Evolutionary conservation across 352 stramenopile genomes (phyloP).

Genomic region (Globisporangium carolinianum): DNA sequence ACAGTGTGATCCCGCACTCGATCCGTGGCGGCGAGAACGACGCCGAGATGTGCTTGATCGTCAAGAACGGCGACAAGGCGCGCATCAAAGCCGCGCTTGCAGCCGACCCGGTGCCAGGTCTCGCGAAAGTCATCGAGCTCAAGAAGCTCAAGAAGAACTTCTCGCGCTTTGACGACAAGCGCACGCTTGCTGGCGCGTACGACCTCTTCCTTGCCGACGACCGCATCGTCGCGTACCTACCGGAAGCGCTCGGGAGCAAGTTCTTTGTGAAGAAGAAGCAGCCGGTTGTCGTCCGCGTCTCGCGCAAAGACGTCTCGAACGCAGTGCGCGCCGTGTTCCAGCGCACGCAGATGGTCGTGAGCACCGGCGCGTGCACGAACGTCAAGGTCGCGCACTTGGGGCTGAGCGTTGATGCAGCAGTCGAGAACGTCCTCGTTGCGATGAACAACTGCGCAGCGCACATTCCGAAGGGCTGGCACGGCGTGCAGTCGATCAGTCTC

Average conservation of each 20-base stretch:
- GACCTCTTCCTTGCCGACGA: constrained; percentile 76
- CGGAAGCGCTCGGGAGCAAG: constrained; percentile 54
- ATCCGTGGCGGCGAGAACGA: constrained; percentile 39
- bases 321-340: constrained; percentile 36
- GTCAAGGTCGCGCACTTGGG: constrained; percentile 77
- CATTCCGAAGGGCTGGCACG: constrained; percentile 87
- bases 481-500: constrained; percentile 89
- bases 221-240: constrained; percentile 69
- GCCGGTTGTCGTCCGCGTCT: constrained; percentile 67
- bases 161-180: constrained; percentile 64
- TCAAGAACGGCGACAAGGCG: constrained; percentile 82
- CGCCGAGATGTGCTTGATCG: constrained; percentile 69
- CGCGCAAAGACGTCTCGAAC: constrained; percentile 45
- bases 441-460: constrained; percentile 69
- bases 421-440: constrained; percentile 69
- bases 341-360: constrained; percentile 83
- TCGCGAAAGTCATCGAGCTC: constrained; percentile 71
- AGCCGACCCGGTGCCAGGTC: constrained; percentile 41
- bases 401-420: constrained; percentile 53
- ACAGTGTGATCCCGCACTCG: constrained; percentile 51
- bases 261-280: constrained; percentile 83
- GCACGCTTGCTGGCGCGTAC: constrained; percentile 63
- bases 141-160: constrained; percentile 85
- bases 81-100: constrained; percentile 68
- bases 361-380: constrained; percentile 83